Evolutionary conservation across 2,329 filamentous ascomycete genomes (phyloP), one percentile per base, ranked within the genome.

Genomic region (Hypoxylon sp.): DNA sequence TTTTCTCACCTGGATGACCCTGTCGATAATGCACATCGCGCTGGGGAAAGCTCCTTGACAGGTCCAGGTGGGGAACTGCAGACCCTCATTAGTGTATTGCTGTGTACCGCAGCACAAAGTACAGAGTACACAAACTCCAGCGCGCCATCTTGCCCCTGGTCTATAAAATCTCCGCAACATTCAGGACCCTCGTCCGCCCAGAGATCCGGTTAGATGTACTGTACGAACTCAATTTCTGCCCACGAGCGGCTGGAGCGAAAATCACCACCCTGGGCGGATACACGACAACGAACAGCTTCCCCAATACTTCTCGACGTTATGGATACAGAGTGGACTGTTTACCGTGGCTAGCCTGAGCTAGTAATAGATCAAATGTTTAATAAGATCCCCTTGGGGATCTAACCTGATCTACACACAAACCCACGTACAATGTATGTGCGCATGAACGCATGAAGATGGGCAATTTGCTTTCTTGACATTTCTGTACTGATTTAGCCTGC

Each of bases 401-500:
- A 66, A 63, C 66, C 61, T 67, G 72, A 74, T 73, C 67, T 61
- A 50, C 67, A 42, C 24, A 52, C 31, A 55, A 63, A 65, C 31
- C 56, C 31, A 69, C 52, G 51, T 60, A 57, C 52, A 29, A 67
- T 53, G 52, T 60, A 54, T 50, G 37, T 53, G 56, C 70, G 74
- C 74, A 75, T 76, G 73, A 69, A 73, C 71, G 74, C 74, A 76
- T 76, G 71, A 73, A 71, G 54, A 63, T 72, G 66, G 72, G 55
- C 65, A 76, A 76, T 76, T 75, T 76, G 47, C 69, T 65, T 61
- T 70, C 57, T 72, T 68, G 70, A 70, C 51, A 47, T 58, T 44
- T 69, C 68, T 64, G 68, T 62, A 54, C 68, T 51, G 35, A 65
- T 51, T 65, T 46, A 69, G 56, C 57, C 51, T 42, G 32, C 46